phyloP scores from a whole-genome alignment of 768 basidiomycete species.

The Hydnum rufescens region DNA sequence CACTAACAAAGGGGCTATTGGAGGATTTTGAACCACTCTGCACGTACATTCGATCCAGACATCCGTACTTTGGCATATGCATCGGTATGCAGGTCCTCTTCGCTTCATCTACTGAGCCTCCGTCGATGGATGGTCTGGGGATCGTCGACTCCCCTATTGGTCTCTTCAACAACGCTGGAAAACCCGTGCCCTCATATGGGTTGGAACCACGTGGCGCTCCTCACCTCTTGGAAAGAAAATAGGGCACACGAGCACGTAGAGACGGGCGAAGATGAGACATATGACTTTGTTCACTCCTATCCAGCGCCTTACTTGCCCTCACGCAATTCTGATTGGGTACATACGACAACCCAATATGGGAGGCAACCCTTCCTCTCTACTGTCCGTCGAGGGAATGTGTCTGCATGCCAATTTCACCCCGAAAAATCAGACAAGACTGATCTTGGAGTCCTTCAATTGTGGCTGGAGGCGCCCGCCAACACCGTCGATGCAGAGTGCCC shows the following conservation, averaged over 20 bases:
- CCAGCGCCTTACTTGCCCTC: constrained; percentile 51
- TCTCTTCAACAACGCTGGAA: constrained; percentile 43
- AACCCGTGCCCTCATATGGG: constrained; percentile 96
- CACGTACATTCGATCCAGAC: constrained; percentile 66
- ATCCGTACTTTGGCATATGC: constrained; percentile 94
- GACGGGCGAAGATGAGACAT: constrained; percentile 32
- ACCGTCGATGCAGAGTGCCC: neutral
- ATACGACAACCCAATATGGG: constrained; percentile 88
- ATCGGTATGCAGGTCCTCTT: constrained; percentile 97
- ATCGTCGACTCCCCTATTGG: constrained; percentile 68
- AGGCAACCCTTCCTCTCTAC: constrained; percentile 74
- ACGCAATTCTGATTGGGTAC: constrained; percentile 34
- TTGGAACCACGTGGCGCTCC: constrained; percentile 64
- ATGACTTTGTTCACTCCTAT: constrained; percentile 97
- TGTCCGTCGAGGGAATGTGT: constrained; percentile 66
- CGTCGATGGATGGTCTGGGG: constrained; percentile 36
- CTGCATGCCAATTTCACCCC: constrained; percentile 92
- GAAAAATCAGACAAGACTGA: constrained; percentile 91
- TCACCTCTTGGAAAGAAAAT: constrained; percentile 20
- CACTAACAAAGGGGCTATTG: constrained; percentile 44
- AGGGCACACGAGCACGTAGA: constrained; percentile 22
- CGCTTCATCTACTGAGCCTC: constrained; percentile 56
- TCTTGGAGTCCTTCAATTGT: constrained; percentile 53
- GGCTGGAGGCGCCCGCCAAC: constrained; percentile 33
- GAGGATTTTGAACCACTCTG: constrained; percentile 68